Percentiles rank a stretch among this genome's conserved stretches.
Conservation (phyloP, 164 flowering plant genomes). For the Platanus orientalis region DNA sequence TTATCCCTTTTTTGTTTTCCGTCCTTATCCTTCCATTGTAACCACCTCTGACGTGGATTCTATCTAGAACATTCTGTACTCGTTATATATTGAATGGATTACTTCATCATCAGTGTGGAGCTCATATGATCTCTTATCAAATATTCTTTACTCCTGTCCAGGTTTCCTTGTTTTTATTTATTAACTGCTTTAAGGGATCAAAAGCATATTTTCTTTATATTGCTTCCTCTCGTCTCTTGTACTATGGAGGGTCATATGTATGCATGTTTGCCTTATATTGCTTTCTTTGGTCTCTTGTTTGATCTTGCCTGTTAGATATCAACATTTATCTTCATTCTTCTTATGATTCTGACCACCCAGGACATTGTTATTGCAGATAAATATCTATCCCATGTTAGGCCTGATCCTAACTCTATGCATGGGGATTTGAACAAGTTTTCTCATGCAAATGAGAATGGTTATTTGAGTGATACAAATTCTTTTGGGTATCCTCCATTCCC, state of each 20-base stretch:
- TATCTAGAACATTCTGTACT: too few species aligned
- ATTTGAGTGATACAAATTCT: slow-evolving; percentile 34
- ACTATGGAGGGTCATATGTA: neutral
- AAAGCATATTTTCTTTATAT: neutral
- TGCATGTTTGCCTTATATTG: neutral
- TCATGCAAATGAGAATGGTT: slow-evolving; percentile 45
- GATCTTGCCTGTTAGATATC: neutral
- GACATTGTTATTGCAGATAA: slow-evolving; percentile 47
- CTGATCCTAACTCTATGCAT: slow-evolving; percentile 38
- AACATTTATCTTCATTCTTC: neutral
- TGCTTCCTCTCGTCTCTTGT: neutral
- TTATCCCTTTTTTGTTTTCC: too few species aligned
- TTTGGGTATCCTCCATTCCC: slow-evolving; percentile 37
- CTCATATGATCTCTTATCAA: too few species aligned
- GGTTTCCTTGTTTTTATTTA: too few species aligned
- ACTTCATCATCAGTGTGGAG: too few species aligned
- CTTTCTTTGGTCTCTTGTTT: neutral
- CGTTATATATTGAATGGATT: too few species aligned
- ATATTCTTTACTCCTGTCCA: too few species aligned
- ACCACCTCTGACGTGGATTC: too few species aligned
- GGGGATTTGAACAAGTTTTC: slow-evolving; percentile 48
- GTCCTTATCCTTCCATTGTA: too few species aligned
- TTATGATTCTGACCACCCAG: slow-evolving; percentile 14
- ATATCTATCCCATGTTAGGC: slow-evolving; percentile 46
- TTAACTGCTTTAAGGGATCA: neutral